phyloP scores from a whole-genome alignment of 495 filamentous ascomycete genomes.

The Tuber indicum region DNA sequence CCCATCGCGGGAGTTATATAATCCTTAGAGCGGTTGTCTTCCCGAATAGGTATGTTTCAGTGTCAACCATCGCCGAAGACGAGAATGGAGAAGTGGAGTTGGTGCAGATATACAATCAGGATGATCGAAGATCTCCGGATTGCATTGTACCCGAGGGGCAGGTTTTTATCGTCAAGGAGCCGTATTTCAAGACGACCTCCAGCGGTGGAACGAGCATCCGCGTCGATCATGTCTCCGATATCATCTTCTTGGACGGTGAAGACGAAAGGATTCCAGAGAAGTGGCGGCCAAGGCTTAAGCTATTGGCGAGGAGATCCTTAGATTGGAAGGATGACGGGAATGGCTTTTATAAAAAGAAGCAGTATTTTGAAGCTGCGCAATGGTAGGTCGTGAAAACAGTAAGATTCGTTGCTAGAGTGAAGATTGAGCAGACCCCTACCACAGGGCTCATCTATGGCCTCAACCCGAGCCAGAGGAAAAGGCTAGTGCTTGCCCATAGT shows the following conservation, averaged over 20 bases:
- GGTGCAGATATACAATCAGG: conserved; percentile 24
- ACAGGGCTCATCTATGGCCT: background rate
- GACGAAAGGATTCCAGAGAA: conserved; percentile 13
- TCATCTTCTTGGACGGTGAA: conserved; percentile 18
- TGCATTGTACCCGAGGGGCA: conserved; percentile 23
- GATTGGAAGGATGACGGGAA: conserved; percentile 29
- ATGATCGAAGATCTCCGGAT: background rate
- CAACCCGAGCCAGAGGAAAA: background rate
- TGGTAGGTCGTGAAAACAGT: conserved; percentile 8
- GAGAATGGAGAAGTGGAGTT: conserved; percentile 24
- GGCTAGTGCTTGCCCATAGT: background rate
- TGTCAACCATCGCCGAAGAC: conserved; percentile 22
- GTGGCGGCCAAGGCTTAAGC: conserved; percentile 17
- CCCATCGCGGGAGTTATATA: conserved; percentile 23
- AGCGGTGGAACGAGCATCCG: conserved; percentile 17
- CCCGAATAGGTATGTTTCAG: conserved; percentile 11
- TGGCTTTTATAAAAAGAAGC: conserved; percentile 5
- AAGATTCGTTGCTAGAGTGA: background rate
- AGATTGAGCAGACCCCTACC: background rate
- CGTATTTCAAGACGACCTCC: conserved; percentile 19
- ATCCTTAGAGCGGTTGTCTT: conserved; percentile 16
- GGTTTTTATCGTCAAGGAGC: conserved; percentile 25
- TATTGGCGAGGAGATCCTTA: conserved; percentile 1
- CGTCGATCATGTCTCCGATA: conserved; percentile 30
- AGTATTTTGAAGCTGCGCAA: conserved; percentile 20